phyloP scores from a whole-genome alignment of 305 asterid species.

The Fraxinus velutina region DNA sequence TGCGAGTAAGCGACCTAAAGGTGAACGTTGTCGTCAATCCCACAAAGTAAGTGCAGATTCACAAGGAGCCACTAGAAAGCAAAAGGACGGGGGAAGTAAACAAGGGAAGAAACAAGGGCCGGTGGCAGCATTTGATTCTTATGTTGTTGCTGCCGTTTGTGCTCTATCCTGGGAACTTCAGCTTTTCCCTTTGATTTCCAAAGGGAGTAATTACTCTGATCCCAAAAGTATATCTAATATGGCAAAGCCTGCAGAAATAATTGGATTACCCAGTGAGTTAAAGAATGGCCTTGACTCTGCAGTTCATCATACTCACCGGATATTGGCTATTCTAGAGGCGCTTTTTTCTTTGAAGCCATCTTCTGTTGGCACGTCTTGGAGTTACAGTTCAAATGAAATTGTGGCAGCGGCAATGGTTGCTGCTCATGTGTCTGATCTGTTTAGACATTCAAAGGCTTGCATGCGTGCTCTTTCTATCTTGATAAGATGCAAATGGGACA shows the following conservation, averaged over 20 bases:
- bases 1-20: slow-evolving; percentile 66
- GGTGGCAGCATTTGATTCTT: slow-evolving; percentile 93
- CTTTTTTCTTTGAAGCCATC: slow-evolving; percentile 94
- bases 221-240: slow-evolving; percentile 26
- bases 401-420: slow-evolving; percentile 99
- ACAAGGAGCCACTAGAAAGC: slow-evolving; percentile 36
- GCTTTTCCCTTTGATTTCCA: slow-evolving; percentile 70
- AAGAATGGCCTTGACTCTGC: slow-evolving; percentile 73
- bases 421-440: slow-evolving; percentile 91
- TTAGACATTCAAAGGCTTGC: slow-evolving; percentile 88
- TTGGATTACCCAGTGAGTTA: slow-evolving; percentile 48
- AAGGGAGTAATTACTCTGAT: slow-evolving; percentile 46
- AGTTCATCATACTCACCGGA: slow-evolving; percentile 76
- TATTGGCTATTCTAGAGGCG: slow-evolving; percentile 83
- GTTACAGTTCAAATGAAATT: slow-evolving; percentile 89
- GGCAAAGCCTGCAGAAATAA: slow-evolving; percentile 49
- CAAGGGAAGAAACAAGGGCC: slow-evolving; percentile 80
- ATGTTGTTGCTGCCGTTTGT: slow-evolving; percentile 95
- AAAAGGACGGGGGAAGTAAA: slow-evolving; percentile 43
- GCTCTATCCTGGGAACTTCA: slow-evolving; percentile 97
- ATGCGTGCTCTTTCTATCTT: slow-evolving; percentile 79
- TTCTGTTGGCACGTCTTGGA: slow-evolving; percentile 84
- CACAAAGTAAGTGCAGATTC: slow-evolving; percentile 43
- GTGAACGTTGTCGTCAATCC: slow-evolving; percentile 42
- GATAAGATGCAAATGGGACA: slow-evolving; percentile 91